Base-by-base conservation (phyloP, 1,139 yeast species). In the Yamadazyma kanchanaburiensis region DNA sequence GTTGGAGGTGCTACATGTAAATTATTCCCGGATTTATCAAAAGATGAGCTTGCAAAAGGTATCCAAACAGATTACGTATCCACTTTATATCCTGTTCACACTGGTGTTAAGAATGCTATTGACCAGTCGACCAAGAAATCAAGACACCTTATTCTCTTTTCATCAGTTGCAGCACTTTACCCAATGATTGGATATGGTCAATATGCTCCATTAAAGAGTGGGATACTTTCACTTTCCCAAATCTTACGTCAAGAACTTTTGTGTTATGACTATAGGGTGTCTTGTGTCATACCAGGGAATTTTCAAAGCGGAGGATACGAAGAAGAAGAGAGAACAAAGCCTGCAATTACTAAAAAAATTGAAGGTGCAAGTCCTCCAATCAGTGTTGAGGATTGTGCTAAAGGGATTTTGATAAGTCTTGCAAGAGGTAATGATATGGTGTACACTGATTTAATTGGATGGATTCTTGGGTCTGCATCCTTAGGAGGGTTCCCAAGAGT, bases 171-270 rank as follows among this genome's bases (percentile, higher is more conserved):
- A 4, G 87, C 94, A 2, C 77, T 82, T 44, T 89, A 77, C 60
- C 87, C 96, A 4, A 81, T 91, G 49, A 84, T 88, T 28, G 99
- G 99, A 0, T 94, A 94, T 53, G 68, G 78, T 0, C 91, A 87
- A 45, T 94, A 94, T 51, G 91, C 91, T 0, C 98, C 99, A 1
- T 58, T 80, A 45, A 94, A 94, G 55, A 79, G 87, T 0, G 96
- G 96, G 0, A 53, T 91, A 8, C 70, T 85, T 43, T 65, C 94
- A 0, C 60, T 94, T 21, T 80, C 89, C 0, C 82, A 82, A 29
- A 67, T 83, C 5, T 58, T 91, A 32, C 75, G 96, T 36, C 96
- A 89, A 45, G 99, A 94, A 52, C 68, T 86, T 35, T 53, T 69
- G 1, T 80, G 82, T 2, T 81, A 76, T 46, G 74, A 80, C 38